Evolutionary conservation across 768 basidiomycete species (phyloP).

Genomic region (Fibroporia radiculosa): DNA sequence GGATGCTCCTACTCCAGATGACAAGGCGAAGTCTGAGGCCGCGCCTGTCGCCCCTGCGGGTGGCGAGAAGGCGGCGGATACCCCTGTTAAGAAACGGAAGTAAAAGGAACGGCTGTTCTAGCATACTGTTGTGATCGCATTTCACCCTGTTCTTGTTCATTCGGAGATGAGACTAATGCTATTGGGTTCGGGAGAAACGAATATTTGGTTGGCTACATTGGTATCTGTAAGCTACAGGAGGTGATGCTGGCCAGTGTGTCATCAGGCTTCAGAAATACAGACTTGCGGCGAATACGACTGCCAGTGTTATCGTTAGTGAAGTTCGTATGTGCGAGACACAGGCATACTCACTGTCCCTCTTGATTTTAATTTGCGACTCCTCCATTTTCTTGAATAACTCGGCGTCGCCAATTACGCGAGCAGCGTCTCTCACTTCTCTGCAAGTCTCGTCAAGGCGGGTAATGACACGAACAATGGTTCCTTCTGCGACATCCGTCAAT

Average conservation of each 20-base stretch:
- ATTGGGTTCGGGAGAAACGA: slow-evolving; percentile 15
- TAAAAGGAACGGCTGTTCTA: slow-evolving; percentile 23
- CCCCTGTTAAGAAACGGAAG: slow-evolving; percentile 67
- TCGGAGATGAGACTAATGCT: slow-evolving; percentile 14
- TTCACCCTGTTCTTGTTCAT: slow-evolving; percentile 8
- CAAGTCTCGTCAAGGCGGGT: slow-evolving; percentile 96
- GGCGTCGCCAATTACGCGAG: slow-evolving; percentile 93
- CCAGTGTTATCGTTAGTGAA: background rate
- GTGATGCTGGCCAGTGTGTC: background rate
- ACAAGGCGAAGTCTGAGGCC: slow-evolving; percentile 56
- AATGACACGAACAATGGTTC: slow-evolving; percentile 94
- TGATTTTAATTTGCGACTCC: slow-evolving; percentile 87
- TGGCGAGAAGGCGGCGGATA: slow-evolving; percentile 67
- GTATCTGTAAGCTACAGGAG: background rate
- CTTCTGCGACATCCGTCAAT: slow-evolving; percentile 92
- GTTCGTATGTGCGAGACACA: background rate
- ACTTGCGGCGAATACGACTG: slow-evolving; percentile 84
- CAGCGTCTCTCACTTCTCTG: slow-evolving; percentile 93
- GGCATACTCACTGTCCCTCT: slow-evolving; percentile 79
- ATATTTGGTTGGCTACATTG: background rate
- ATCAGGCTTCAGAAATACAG: slow-evolving; percentile 60
- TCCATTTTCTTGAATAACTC: slow-evolving; percentile 98
- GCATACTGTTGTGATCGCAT: slow-evolving; percentile 9
- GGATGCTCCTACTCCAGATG: slow-evolving; percentile 54
- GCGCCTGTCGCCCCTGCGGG: slow-evolving; percentile 68